Evolutionary conservation across 441 rosid species (phyloP), one percentile per base, ranked within the genome.

Genomic region (Adansonia grandidieri): DNA sequence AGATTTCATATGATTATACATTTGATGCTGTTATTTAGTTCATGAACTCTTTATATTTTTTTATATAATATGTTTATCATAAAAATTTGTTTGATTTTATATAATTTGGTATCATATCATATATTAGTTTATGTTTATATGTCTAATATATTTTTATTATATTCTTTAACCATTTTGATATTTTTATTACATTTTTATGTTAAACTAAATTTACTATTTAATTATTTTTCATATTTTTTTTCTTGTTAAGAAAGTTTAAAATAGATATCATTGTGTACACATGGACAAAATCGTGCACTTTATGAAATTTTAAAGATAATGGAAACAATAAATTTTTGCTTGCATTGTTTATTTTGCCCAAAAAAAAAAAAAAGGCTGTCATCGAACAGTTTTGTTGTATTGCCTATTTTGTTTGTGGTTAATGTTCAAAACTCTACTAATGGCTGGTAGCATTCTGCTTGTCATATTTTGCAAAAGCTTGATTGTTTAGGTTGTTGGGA

Each of bases 381-480:
- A 44, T 42, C 3, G 8, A 17, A 24, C 42, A 14, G 19, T 48
- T 70, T 24, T 48, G 20, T 70, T 22, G 58, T 6, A 70, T 22
- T 13, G 44, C 60, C 17, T 50, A 69, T 70, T 50, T 50, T 50
- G 14, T 50, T 32, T 50, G 58, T 50, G 20, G 20, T 50, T 70
- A 48, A 22, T 70, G 74, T 14, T 50, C 22, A 8, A 13, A 47
- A 22, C 56, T 47, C 5, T 47, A 14, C 20, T 24, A 50, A 24
- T 50, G 58, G 44, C 13, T 70, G 58, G 19, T 68, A 28, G 32
- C n/a, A 44, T 44, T 19, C 45, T 40, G 70, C 50, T 65, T 40
- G 70, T 65, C 22, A 17, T 67, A 47, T 11, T 17, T 47, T 69
- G 40, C 73, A 47, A 69, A 63, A 69, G 28, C 71, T 47, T 69